Percentiles rank a stretch among this genome's conserved stretches.
Evolutionary conservation across 768 basidiomycete genomes (phyloP).

Genomic region (Mycena kentingensis): DNA sequence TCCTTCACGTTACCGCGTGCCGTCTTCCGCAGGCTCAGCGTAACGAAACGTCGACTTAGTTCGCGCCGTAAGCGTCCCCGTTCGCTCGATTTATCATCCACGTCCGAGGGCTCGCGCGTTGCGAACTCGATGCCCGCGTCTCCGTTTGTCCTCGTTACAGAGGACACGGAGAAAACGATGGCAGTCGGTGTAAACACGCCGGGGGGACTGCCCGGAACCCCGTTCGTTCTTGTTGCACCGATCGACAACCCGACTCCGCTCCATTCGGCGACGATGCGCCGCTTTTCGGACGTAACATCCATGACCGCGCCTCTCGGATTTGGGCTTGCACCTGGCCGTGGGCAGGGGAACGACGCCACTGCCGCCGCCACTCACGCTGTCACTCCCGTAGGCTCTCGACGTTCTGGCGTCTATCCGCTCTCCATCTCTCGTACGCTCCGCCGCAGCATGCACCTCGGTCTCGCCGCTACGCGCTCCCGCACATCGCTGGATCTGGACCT

Average conservation of each 20-base stretch:
- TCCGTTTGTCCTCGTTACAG: slow-evolving; percentile 19
- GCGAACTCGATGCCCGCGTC: slow-evolving; percentile 15
- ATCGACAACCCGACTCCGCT: slow-evolving; percentile 18
- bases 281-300: slow-evolving; percentile 18
- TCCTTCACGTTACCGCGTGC: slow-evolving; percentile 10
- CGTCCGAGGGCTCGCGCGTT: slow-evolving; percentile 1
- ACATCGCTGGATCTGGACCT: no score
- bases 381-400: no score
- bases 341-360: no score
- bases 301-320: slow-evolving; percentile 11
- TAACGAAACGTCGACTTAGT: slow-evolving; percentile 7
- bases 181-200: no score
- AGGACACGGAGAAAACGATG: not conserved
- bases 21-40: slow-evolving; percentile 15
- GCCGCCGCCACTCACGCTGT: no score
- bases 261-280: slow-evolving; percentile 2
- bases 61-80: slow-evolving; percentile 4
- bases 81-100: slow-evolving; percentile 3
- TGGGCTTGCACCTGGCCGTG: no score
- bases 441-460: slow-evolving; percentile 20
- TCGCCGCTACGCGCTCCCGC: no score
- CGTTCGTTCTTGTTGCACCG: slow-evolving; percentile 16
- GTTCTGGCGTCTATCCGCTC: slow-evolving; percentile 13
- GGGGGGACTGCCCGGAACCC: slow-evolving; percentile 1
- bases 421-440: slow-evolving; percentile 14